Evolutionary conservation across 2,329 filamentous ascomycete species (phyloP).

Genomic region (Aureobasidium namibiae): DNA sequence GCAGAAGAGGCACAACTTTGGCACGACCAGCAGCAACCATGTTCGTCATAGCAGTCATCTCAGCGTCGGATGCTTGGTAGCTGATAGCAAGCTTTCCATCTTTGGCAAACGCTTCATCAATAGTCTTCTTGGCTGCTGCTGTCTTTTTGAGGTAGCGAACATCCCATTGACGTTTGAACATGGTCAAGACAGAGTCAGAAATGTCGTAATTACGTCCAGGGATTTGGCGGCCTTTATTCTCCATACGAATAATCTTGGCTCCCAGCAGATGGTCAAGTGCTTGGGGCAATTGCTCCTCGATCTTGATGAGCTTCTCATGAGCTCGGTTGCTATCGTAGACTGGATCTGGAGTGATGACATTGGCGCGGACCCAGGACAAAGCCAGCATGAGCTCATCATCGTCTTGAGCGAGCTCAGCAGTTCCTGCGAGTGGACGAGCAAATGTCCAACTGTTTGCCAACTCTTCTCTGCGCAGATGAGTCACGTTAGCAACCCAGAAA

Average conservation of each 20-base stretch:
- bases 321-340: conserved; percentile 33
- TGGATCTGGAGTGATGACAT: conserved; percentile 33
- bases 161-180: conserved; percentile 48
- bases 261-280: conserved; percentile 49
- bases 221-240: conserved; percentile 50
- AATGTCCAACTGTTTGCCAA: conserved; percentile 16
- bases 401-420: conserved; percentile 13
- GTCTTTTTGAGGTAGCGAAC: conserved; percentile 51
- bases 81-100: conserved; percentile 39
- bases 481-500: conserved; percentile 37
- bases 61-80: conserved; percentile 53
- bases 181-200: conserved; percentile 49
- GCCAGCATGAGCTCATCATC: conserved; percentile 22
- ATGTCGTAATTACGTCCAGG: conserved; percentile 57
- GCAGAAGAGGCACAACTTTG: conserved; percentile 43
- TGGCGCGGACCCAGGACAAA: conserved; percentile 39
- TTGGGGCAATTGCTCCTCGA: conserved; percentile 28
- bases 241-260: conserved; percentile 49
- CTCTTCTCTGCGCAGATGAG: conserved; percentile 37
- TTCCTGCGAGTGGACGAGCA: conserved; percentile 12
- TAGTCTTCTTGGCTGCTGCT: conserved; percentile 48
- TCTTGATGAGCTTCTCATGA: conserved; percentile 29
- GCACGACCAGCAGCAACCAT: conserved; percentile 54
- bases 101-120: conserved; percentile 47
- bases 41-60: conserved; percentile 59